Evolutionary conservation across 1,284 basidiomycete genomes (phyloP), one percentile per base, ranked within the genome.

Genomic region (Dichomitus squalens): DNA sequence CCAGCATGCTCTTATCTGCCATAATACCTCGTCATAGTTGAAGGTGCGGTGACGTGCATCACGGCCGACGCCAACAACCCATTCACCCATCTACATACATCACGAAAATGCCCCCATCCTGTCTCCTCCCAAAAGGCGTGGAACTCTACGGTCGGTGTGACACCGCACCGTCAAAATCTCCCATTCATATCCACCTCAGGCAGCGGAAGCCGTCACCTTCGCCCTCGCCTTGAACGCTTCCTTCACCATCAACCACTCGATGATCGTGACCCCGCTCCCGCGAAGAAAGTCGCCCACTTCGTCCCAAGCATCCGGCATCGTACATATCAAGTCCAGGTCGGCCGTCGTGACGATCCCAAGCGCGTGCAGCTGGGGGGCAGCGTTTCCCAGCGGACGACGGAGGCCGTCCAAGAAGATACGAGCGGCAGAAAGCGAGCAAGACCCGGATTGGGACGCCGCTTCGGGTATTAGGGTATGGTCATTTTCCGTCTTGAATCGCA

Each of bases 181-280:
- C 11, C 29, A 31, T 31, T 31, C 29, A 31, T 12, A 3, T 36
- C 35, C 18, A 11, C 31, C 29, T 31, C 29, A 7, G 5, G 7
- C 29, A 47, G 44, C n/a, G 7, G 44, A 12, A 4, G 35, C 9
- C n/a, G 31, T 11, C 9, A 7, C n/a, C 29, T 29, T 33, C 44
- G 29, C 44, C 44, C 44, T 33, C 36, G 20, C 29, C 38, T 58
- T 57, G 53, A 63, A 60, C 20, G 61, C 61, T 44, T 63, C 58
- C 58, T 58, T 63, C 9, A 63, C 54, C 61, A 63, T 58, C 56
- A 63, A 12, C 61, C 61, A 63, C 34, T 63, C 61, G 23, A 63
- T 56, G 52, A 51, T 52, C 33, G 58, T 54, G 23, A 63, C 35
- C 0, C 61, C 61, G 6, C 57, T 51, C 16, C 25, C 34, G 29